Conservation (phyloP, 371 early-diverging fungal genomes). For the Umbelopsis sp. region DNA sequence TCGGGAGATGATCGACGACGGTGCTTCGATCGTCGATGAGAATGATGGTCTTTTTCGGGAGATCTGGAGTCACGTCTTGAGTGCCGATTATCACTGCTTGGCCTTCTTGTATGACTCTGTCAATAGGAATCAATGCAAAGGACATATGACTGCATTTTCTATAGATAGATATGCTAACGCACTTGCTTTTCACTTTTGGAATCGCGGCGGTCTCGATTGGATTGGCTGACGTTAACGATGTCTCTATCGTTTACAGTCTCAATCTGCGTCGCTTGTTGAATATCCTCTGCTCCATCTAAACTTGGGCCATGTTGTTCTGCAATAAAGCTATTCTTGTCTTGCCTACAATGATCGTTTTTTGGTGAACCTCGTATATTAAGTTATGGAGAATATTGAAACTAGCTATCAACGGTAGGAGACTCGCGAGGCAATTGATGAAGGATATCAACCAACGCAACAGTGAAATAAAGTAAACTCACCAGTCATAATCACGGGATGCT, state of each 20-base stretch:
- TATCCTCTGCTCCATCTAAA: background rate
- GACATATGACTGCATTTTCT: background rate
- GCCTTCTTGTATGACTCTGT: background rate
- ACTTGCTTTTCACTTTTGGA: background rate
- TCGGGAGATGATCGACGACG: background rate
- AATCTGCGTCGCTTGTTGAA: background rate
- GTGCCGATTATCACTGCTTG: background rate
- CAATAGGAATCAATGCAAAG: background rate
- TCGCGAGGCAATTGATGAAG: no score
- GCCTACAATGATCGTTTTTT: background rate
- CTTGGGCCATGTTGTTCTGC: background rate
- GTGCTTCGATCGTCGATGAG: background rate
- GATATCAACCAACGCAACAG: background rate
- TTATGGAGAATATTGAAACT: no score
- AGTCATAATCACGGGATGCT: background rate
- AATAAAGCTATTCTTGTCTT: background rate
- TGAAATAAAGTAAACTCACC: background rate
- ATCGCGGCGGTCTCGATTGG: background rate
- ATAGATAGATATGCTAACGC: background rate
- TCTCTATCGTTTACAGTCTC: background rate
- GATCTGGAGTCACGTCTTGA: background rate
- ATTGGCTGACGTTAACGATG: background rate
- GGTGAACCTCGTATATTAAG: no score
- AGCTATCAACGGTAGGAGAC: no score
- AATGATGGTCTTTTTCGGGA: background rate